Evolutionary conservation across 768 basidiomycete genomes (phyloP), one percentile per base, ranked within the genome.

Genomic region (Glaciozyma martinii): DNA sequence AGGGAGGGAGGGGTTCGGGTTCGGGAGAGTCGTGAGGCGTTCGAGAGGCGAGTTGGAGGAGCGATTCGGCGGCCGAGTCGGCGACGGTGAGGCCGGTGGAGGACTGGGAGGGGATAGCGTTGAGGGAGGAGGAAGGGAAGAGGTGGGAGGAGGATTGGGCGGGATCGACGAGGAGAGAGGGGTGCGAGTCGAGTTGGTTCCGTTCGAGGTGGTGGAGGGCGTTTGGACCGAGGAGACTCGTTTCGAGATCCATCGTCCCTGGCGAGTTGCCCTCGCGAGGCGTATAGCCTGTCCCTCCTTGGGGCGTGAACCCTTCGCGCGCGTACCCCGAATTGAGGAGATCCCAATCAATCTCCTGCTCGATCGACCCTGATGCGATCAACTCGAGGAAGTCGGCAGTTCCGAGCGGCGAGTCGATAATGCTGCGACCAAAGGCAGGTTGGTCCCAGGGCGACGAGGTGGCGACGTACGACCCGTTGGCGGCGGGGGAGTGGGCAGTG

Each of bases 11-110:
- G 50, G 6, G 55, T 56, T 56, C 55, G n/a, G 68, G 68, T 56
- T 70, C 68, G 40, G 68, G 68, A 6, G 68, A 70, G 37, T 63
- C 65, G 30, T 65, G 59, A 3, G 68, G 68, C 5, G 68, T 70
- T 53, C 64, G 65, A n/a, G 68, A 66, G 7, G 68, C 68, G 56
- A 70, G 68, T 30, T 66, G 68, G 3, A 70, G 60, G 37, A 70
- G 65, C 9, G 68, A 66, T 2, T 61, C 62, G 44, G 68, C 68
- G 5, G 68, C 68, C 16, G 60, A 61, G 62, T 66, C 68, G n/a
- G 37, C 33, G n/a, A 56, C 37, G 6, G 55, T n/a, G 33, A 42
- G 37, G 37, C n/a, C 21, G 50, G 23, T 13, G n/a, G 23, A 21
- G 27, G 25, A 3, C 23, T 25, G 50, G 37, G 23, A 40, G 30